These are phyloP conservation scores for Erodium texanum DNA, from an alignment of 441 rosid species.

Conservation along the genomic window DNA sequence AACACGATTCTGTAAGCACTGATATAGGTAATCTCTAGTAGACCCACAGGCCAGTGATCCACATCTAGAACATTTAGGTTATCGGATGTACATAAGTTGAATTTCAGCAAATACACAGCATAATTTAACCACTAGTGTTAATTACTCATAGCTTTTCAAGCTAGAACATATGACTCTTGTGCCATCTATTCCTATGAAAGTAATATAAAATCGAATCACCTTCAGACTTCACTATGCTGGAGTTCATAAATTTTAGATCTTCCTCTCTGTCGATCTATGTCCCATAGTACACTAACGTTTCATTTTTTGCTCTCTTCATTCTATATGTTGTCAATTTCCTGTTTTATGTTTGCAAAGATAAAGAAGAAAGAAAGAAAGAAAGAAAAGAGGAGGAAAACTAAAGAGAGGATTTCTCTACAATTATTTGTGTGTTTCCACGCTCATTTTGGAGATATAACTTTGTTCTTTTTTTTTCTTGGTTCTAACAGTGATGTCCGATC, in stretches of 20 bases:
- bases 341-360: background rate
- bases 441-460: background rate
- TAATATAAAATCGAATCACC: background rate
- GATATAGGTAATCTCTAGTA: background rate
- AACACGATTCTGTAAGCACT: background rate
- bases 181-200: background rate
- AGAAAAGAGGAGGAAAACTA: background rate
- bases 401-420: background rate
- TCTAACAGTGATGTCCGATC: constrained; percentile 75
- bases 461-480: constrained; percentile 6
- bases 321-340: background rate
- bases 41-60: background rate
- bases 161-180: background rate
- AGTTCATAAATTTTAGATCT: too few species aligned
- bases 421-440: background rate
- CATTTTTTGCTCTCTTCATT: background rate
- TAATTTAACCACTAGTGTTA: background rate
- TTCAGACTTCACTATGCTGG: background rate
- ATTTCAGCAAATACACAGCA: background rate
- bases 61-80: background rate
- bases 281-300: background rate
- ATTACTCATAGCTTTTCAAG: background rate
- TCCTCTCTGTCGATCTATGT: background rate
- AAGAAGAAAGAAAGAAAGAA: background rate
- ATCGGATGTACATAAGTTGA: background rate